Percentiles rank a stretch among this genome's conserved stretches.
Conservation (phyloP, 2,329 filamentous ascomycete species). For the Colletotrichum lini region DNA sequence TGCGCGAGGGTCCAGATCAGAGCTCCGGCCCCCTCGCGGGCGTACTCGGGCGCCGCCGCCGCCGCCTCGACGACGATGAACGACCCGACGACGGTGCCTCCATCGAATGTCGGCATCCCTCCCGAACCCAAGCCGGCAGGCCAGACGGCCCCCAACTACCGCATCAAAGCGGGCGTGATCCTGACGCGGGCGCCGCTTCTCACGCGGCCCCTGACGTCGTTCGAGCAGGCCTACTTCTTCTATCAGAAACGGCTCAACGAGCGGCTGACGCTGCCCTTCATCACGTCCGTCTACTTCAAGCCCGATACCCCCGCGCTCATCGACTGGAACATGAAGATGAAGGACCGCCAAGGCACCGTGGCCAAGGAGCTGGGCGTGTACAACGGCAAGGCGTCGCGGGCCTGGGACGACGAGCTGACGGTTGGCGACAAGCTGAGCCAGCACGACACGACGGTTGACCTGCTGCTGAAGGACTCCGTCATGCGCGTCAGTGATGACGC, state of each 20-base stretch:
- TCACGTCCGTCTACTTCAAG: slow-evolving; percentile 95
- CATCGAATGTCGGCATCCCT: slow-evolving; percentile 48
- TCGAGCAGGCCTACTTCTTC: slow-evolving; percentile 94
- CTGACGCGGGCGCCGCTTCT: slow-evolving; percentile 90
- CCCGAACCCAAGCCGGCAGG: slow-evolving; percentile 44
- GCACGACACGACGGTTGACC: slow-evolving; percentile 75
- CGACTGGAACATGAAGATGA: slow-evolving; percentile 91
- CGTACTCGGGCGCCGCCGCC: slow-evolving; percentile 53
- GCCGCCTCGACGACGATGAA: slow-evolving; percentile 36
- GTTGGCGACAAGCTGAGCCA: slow-evolving; percentile 79
- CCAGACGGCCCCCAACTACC: slow-evolving; percentile 53
- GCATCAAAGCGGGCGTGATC: slow-evolving; percentile 78
- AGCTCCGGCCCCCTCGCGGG: slow-evolving; percentile 48
- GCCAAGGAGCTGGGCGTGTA: slow-evolving; percentile 90
- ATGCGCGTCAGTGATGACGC: slow-evolving; percentile 71
- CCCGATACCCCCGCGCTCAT: slow-evolving; percentile 85
- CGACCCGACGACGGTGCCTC: slow-evolving; percentile 39
- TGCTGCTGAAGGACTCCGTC: slow-evolving; percentile 83
- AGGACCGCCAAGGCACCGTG: slow-evolving; percentile 79
- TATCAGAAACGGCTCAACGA: slow-evolving; percentile 98
- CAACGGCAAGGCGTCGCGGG: slow-evolving; percentile 76
- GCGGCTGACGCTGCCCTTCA: slow-evolving; percentile 88
- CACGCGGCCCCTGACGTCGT: slow-evolving; percentile 85
- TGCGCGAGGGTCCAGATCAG: slow-evolving; percentile 53
- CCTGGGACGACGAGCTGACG: slow-evolving; percentile 93